These are phyloP conservation scores for Blastobotrys proliferans DNA, from an alignment of 1,139 yeast species.

Conservation along the genomic window DNA sequence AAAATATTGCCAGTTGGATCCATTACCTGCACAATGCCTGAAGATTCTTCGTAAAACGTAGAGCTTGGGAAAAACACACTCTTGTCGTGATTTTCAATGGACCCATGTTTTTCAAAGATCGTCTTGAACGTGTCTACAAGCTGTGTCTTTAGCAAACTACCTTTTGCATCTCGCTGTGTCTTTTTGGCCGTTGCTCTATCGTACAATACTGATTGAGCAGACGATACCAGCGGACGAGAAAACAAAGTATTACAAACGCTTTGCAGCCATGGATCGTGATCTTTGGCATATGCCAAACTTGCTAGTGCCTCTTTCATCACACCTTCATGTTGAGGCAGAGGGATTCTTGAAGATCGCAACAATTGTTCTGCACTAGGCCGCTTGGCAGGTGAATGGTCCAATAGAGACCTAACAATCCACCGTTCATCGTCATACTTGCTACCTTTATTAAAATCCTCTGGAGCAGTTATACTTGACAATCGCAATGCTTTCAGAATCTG, in stretches of 20 bases:
- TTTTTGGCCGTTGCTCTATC: constrained; percentile 42
- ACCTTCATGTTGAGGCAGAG: constrained; percentile 87
- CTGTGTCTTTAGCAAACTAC: constrained; percentile 31
- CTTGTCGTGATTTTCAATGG: constrained; percentile 60
- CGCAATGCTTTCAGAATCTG: constrained; percentile 62
- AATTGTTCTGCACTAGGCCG: constrained; percentile 78
- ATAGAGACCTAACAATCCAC: constrained; percentile 56
- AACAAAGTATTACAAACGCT: constrained; percentile 85
- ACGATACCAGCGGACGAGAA: constrained; percentile 66
- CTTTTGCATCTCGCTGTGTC: constrained; percentile 20
- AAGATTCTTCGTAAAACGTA: constrained; percentile 55
- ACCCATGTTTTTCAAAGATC: constrained; percentile 80
- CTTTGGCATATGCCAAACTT: constrained; percentile 65
- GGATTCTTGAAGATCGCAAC: constrained; percentile 74
- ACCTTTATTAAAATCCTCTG: constrained; percentile 55
- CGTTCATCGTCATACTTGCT: constrained; percentile 56
- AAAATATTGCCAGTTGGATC: constrained; percentile 84
- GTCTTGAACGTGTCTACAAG: constrained; percentile 53
- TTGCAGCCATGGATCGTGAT: constrained; percentile 90
- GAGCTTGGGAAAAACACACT: constrained; percentile 76
- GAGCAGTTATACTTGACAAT: constrained; percentile 50
- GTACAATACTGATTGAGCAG: constrained; percentile 77
- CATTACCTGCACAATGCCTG: constrained; percentile 68
- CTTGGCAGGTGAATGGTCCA: constrained; percentile 72
- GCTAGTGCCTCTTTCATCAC: constrained; percentile 82